Percentiles rank a stretch among this genome's conserved stretches.
Conservation (phyloP, 2,329 filamentous ascomycete species). For the Botrytis byssoidea region DNA sequence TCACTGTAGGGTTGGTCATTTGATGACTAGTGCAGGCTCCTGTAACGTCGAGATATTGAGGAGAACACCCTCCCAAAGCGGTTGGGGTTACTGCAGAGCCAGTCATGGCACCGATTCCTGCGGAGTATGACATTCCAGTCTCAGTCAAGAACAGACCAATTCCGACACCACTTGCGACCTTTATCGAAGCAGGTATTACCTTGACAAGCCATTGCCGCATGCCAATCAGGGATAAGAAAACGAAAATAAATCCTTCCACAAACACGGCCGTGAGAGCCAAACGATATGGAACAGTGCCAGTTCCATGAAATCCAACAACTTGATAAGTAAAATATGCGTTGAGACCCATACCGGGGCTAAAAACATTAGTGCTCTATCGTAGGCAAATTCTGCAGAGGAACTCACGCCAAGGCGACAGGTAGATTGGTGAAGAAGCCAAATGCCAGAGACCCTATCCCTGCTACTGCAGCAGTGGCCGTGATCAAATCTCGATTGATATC, state of each 20-base stretch:
- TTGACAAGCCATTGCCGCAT: constrained; percentile 72
- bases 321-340: constrained; percentile 69
- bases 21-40: constrained; percentile 58
- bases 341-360: constrained; percentile 64
- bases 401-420: constrained; percentile 71
- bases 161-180: constrained; percentile 63
- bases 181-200: constrained; percentile 62
- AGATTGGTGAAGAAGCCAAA: constrained; percentile 83
- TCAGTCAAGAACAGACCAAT: constrained; percentile 64
- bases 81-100: constrained; percentile 68
- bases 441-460: constrained; percentile 70
- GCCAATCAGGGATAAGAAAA: constrained; percentile 63
- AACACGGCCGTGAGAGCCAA: constrained; percentile 64
- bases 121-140: constrained; percentile 68
- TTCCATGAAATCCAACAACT: constrained; percentile 60
- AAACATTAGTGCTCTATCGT: constrained; percentile 12
- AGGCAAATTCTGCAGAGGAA: constrained; percentile 21
- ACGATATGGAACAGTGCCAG: constrained; percentile 55
- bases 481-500: constrained; percentile 58
- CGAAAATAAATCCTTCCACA: constrained; percentile 62
- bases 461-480: constrained; percentile 78
- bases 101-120: constrained; percentile 77
- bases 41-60: constrained; percentile 50
- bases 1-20: constrained; percentile 73
- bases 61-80: constrained; percentile 71